These are phyloP conservation scores for Podospora didyma DNA, from an alignment of 495 filamentous ascomycete species.

Conservation along the genomic window DNA sequence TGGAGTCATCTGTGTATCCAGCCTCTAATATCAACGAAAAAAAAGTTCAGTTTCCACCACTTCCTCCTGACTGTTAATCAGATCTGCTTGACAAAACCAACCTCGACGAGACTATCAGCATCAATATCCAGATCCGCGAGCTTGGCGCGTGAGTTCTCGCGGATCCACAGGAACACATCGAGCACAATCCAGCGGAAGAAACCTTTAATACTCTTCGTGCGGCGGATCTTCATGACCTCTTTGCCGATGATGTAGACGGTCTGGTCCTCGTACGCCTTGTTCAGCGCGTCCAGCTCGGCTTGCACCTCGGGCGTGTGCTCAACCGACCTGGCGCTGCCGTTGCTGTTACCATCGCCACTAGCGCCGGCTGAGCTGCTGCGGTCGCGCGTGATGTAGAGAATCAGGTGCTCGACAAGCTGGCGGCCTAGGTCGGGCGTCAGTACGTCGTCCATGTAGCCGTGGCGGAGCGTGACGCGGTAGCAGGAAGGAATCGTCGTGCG, in stretches of 20 bases:
- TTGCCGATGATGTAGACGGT: conserved; percentile 65
- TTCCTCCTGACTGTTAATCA: conserved; percentile 12
- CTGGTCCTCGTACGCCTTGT: conserved; percentile 49
- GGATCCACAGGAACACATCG: conserved; percentile 59
- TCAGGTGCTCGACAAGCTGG: conserved; percentile 50
- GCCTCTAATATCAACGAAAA: neutral
- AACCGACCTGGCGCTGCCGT: conserved; percentile 7
- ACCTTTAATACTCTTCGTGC: conserved; percentile 26
- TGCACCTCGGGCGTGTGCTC: conserved; percentile 28
- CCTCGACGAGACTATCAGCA: conserved; percentile 60
- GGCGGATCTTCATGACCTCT: conserved; percentile 54
- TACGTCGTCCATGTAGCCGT: conserved; percentile 62
- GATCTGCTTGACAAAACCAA: conserved; percentile 65
- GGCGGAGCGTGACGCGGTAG: conserved; percentile 60
- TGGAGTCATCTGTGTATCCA: no score
- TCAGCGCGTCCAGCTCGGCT: conserved; percentile 40
- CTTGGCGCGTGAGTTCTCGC: conserved; percentile 63
- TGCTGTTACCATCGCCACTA: neutral
- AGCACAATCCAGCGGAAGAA: conserved; percentile 48
- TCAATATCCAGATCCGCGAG: conserved; percentile 57
- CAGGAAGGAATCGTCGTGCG: conserved; percentile 45
- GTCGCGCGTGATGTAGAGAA: conserved; percentile 24
- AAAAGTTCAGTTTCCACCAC: neutral
- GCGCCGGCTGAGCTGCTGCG: neutral
- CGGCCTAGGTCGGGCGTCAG: conserved; percentile 53